These are phyloP conservation scores for Adansonia rubrostipa DNA, from an alignment of 441 rosid genomes.

Conservation along the genomic window DNA sequence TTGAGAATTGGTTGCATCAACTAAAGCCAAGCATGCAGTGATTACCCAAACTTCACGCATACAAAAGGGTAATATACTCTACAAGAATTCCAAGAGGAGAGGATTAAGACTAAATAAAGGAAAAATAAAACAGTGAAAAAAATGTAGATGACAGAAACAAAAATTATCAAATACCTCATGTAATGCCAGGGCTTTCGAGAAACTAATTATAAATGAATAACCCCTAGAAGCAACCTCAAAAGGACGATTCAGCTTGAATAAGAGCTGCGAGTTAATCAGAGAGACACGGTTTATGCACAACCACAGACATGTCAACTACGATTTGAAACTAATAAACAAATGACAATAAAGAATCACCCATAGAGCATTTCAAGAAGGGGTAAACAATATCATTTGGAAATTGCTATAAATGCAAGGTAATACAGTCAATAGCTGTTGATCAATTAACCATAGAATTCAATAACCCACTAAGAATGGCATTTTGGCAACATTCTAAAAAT, in stretches of 20 bases:
- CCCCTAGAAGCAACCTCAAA: slow-evolving; percentile 98
- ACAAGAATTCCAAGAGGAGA: slow-evolving; percentile 36
- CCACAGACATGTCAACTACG: slow-evolving; percentile 10
- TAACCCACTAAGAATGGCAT: not conserved
- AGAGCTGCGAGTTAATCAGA: slow-evolving; percentile 57
- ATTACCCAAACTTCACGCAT: slow-evolving; percentile 97
- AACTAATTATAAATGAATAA: slow-evolving; percentile 80
- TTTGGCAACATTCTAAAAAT: slow-evolving; percentile 3
- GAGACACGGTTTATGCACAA: slow-evolving; percentile 19
- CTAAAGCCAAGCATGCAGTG: slow-evolving; percentile 85
- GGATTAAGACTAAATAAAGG: slow-evolving; percentile 13
- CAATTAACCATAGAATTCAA: slow-evolving; percentile 6
- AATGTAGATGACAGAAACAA: not conserved
- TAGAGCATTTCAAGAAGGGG: not conserved
- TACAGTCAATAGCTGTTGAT: not conserved
- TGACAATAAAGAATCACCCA: not conserved
- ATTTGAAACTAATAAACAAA: not conserved
- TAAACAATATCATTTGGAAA: not conserved
- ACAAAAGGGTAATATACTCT: slow-evolving; percentile 85
- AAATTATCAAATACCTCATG: slow-evolving; percentile 68
- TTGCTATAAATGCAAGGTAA: not conserved
- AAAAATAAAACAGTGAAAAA: slow-evolving; percentile 28
- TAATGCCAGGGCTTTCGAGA: slow-evolving; percentile 70
- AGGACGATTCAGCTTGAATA: slow-evolving; percentile 90
- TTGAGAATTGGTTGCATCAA: slow-evolving; percentile 72